phyloP scores from a whole-genome alignment of 106 monocot genomes.

The Acorus gramineus region DNA sequence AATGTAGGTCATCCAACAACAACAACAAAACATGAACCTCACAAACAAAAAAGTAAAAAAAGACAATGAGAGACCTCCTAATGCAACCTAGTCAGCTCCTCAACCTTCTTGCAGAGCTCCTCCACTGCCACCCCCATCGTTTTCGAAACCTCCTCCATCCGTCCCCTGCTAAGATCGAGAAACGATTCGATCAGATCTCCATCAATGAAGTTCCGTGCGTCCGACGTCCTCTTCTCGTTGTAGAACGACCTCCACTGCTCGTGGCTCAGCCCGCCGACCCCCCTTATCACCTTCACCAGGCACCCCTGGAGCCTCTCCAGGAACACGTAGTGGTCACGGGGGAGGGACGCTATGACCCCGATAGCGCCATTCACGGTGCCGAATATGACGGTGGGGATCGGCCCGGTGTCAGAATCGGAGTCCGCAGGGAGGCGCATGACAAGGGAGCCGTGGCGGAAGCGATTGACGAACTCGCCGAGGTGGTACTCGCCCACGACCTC shows the following conservation, averaged over 20 bases:
- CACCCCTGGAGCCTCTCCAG: slow-evolving; percentile 73
- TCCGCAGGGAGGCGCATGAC: slow-evolving; percentile 89
- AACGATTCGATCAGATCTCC: slow-evolving; percentile 94
- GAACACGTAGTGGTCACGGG: slow-evolving; percentile 84
- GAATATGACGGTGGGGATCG: slow-evolving; percentile 81
- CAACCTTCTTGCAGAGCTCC: slow-evolving; percentile 88
- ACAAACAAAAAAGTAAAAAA: too few species aligned
- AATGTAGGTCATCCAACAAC: too few species aligned
- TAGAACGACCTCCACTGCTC: slow-evolving; percentile 95
- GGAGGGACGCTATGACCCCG: slow-evolving; percentile 77
- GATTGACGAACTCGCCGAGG: slow-evolving; percentile 82
- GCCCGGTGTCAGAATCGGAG: slow-evolving; percentile 46
- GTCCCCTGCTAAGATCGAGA: slow-evolving; percentile 66
- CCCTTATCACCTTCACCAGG: slow-evolving; percentile 85
- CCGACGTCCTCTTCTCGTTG: slow-evolving; percentile 84
- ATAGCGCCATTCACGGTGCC: slow-evolving; percentile 96
- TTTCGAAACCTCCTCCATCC: slow-evolving; percentile 76
- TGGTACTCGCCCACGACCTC: slow-evolving; percentile 96
- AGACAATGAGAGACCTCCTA: background rate
- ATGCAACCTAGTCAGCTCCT: slow-evolving; percentile 91
- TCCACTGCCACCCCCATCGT: slow-evolving; percentile 62
- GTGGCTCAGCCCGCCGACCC: slow-evolving; percentile 87
- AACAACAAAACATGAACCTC: too few species aligned
- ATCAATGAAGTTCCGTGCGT: slow-evolving; percentile 86
- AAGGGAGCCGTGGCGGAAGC: slow-evolving; percentile 87